phyloP scores from a whole-genome alignment of 805 yeast species.

The Wickerhamomyces rabaulensis region DNA sequence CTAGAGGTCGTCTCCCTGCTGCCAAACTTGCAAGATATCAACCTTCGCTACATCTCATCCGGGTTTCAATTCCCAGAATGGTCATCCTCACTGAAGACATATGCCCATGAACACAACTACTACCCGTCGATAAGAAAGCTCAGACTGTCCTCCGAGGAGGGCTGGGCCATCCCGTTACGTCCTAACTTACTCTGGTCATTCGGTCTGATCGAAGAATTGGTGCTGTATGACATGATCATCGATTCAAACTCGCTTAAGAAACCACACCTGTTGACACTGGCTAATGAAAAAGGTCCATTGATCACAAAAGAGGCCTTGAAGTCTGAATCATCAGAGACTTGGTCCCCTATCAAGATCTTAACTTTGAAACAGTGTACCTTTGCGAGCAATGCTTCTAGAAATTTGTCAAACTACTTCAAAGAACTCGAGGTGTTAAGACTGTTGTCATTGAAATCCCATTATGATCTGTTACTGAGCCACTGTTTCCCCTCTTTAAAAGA shows the following conservation, averaged over 20 bases:
- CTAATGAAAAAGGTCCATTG: constrained; percentile 21
- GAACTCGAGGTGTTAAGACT: constrained; percentile 35
- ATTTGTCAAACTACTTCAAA: constrained; percentile 35
- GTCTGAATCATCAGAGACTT: constrained; percentile 11
- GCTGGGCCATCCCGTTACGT: constrained; percentile 50
- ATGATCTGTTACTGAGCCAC: constrained; percentile 45
- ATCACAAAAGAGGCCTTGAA: constrained; percentile 16
- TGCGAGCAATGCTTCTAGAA: constrained; percentile 31
- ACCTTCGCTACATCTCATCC: constrained; percentile 43
- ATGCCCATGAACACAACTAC: constrained; percentile 21
- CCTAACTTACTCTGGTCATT: constrained; percentile 42
- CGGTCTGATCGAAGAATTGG: constrained; percentile 38
- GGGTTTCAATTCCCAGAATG: constrained; percentile 37
- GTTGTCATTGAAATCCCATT: constrained; percentile 33
- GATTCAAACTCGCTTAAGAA: constrained; percentile 36
- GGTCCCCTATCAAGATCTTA: constrained; percentile 31
- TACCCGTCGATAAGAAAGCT: constrained; percentile 28
- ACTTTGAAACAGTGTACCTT: constrained; percentile 30
- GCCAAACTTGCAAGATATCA: constrained; percentile 39
- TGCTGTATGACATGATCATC: constrained; percentile 41
- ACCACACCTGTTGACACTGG: constrained; percentile 15
- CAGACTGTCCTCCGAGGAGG: constrained; percentile 37
- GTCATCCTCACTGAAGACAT: constrained; percentile 22
- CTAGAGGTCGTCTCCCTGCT: constrained; percentile 40
- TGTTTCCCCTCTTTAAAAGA: constrained; percentile 34